phyloP scores from a whole-genome alignment of 495 filamentous ascomycete species.

The Cryomyces minteri region DNA sequence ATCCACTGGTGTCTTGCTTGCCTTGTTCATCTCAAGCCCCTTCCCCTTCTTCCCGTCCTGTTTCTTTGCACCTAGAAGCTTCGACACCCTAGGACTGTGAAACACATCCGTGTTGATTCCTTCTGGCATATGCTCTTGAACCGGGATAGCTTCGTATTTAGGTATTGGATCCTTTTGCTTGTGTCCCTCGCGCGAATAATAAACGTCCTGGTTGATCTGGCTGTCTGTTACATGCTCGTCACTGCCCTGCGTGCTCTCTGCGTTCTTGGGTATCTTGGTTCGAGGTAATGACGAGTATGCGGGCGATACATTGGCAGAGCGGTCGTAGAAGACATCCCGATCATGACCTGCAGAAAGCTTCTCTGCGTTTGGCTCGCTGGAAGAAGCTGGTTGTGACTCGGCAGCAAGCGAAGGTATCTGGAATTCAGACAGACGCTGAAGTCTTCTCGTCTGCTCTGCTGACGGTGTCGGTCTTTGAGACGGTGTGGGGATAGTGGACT shows the following conservation, averaged over 20 bases:
- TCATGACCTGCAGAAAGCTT: constrained; percentile 21
- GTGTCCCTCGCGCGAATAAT: constrained; percentile 1
- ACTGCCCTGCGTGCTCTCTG: constrained; percentile 25
- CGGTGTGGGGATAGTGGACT: constrained; percentile 15
- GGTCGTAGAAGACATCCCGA: constrained; percentile 41
- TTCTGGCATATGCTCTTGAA: constrained; percentile 2
- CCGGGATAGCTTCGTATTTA: background rate
- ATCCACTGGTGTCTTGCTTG: constrained; percentile 16
- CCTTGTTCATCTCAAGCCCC: constrained; percentile 12
- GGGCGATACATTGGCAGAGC: constrained; percentile 24
- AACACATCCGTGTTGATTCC: constrained; percentile 21
- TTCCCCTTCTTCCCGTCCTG: constrained; percentile 5
- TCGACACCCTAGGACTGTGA: constrained; percentile 38
- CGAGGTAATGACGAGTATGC: constrained; percentile 36
- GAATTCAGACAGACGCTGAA: constrained; percentile 34
- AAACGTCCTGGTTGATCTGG: constrained; percentile 36
- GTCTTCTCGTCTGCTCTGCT: constrained; percentile 21
- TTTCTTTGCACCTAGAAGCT: constrained; percentile 26
- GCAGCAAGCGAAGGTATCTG: constrained; percentile 33
- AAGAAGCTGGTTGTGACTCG: constrained; percentile 6
- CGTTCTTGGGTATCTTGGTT: constrained; percentile 38
- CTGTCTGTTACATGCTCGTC: constrained; percentile 17
- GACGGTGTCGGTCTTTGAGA: constrained; percentile 6
- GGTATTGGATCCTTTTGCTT: background rate
- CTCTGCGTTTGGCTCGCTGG: background rate